phyloP scores from a whole-genome alignment of 768 basidiomycete genomes.

The Serendipita sp. region DNA sequence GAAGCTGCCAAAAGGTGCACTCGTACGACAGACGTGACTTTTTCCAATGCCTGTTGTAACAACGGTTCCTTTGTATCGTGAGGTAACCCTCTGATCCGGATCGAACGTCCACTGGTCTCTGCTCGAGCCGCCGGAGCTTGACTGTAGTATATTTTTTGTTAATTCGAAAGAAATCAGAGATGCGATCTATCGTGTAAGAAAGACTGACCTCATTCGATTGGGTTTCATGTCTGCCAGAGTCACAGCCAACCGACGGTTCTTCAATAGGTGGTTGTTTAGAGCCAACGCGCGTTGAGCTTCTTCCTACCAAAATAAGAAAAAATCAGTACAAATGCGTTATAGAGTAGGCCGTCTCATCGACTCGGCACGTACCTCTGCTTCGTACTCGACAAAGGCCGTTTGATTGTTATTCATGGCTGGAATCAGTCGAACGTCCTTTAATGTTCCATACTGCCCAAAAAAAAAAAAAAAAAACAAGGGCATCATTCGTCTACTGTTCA shows the following conservation, averaged over 20 bases:
- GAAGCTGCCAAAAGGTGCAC: conserved; percentile 55
- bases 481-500: too few species aligned
- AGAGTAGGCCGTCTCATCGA: neutral
- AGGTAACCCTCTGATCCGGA: conserved; percentile 64
- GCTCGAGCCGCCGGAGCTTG: conserved; percentile 17
- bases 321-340: neutral
- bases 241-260: conserved; percentile 79
- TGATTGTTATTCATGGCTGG: conserved; percentile 50
- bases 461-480: neutral
- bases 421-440: conserved; percentile 71
- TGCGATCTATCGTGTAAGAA: neutral
- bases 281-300: conserved; percentile 54
- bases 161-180: neutral
- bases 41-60: conserved; percentile 78
- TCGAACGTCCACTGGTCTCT: conserved; percentile 50
- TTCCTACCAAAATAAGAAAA: conserved; percentile 25
- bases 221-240: conserved; percentile 63
- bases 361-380: conserved; percentile 43
- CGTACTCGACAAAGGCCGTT: conserved; percentile 86
- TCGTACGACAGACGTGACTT: conserved; percentile 50
- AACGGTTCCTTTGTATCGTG: conserved; percentile 70
- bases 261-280: conserved; percentile 77
- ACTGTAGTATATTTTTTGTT: neutral
- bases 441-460: conserved; percentile 58
- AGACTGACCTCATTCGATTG: conserved; percentile 35